Conservation (phyloP, 345 rosid species). For the Geranium brycei region DNA sequence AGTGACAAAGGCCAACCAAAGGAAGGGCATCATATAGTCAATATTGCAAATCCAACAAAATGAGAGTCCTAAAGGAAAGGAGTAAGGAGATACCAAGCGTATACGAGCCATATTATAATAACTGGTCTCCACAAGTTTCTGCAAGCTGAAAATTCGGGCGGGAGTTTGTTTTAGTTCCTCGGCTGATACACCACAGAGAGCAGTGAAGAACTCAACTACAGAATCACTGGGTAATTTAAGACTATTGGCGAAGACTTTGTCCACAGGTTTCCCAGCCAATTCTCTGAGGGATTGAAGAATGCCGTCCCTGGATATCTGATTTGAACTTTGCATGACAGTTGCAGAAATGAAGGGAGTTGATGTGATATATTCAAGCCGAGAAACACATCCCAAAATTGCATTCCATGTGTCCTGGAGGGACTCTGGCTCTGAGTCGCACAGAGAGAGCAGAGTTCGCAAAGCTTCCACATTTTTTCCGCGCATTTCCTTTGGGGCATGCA, state of each 20-base stretch:
- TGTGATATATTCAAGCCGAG: constrained; percentile 83
- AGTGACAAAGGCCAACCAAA: constrained; percentile 6
- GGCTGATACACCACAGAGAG: constrained; percentile 91
- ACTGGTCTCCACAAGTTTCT: constrained; percentile 97
- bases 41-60: not conserved
- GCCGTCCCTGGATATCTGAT: constrained; percentile 95
- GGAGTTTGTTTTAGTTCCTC: constrained; percentile 95
- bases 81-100: constrained; percentile 59
- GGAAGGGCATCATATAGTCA: not conserved
- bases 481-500: constrained; percentile 97
- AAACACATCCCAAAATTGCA: constrained; percentile 94
- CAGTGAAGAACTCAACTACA: constrained; percentile 90
- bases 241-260: constrained; percentile 85
- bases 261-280: constrained; percentile 86
- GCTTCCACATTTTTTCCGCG: constrained; percentile 97
- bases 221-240: constrained; percentile 87
- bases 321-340: constrained; percentile 93
- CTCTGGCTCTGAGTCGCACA: constrained; percentile 61
- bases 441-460: constrained; percentile 61
- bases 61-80: not conserved
- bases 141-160: constrained; percentile 97
- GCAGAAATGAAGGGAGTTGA: constrained; percentile 87
- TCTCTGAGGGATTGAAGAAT: constrained; percentile 81
- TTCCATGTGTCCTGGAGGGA: constrained; percentile 99
- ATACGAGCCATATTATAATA: constrained; percentile 97